A percentile compares a stretch with the other conserved stretches of the same genome.
Conservation (phyloP, 495 filamentous ascomycete genomes). For the Parathielavia appendiculata region DNA sequence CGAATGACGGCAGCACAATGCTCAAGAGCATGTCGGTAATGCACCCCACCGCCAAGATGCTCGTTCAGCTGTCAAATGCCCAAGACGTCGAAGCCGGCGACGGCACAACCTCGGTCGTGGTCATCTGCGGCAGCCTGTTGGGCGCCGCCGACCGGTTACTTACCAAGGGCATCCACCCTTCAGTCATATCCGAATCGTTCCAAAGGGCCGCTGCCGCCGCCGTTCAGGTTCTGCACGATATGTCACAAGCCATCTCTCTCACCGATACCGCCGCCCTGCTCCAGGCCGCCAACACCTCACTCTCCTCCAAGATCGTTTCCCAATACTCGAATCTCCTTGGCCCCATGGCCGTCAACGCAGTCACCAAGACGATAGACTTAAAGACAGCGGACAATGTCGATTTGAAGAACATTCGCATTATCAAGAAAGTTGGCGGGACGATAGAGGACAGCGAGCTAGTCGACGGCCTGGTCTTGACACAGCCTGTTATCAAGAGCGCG, state of each 20-base stretch:
- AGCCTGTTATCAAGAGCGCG: slow-evolving; percentile 87
- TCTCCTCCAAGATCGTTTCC: slow-evolving; percentile 97
- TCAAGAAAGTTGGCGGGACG: slow-evolving; percentile 97
- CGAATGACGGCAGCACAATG: slow-evolving; percentile 99
- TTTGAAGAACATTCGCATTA: slow-evolving; percentile 87
- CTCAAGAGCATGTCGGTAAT: slow-evolving; percentile 96
- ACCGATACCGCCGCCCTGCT: slow-evolving; percentile 83
- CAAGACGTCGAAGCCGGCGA: slow-evolving; percentile 98
- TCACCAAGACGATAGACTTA: slow-evolving; percentile 88
- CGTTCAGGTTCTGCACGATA: slow-evolving; percentile 85
- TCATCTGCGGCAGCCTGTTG: slow-evolving; percentile 90
- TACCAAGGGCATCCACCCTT: slow-evolving; percentile 90
- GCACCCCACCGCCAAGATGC: slow-evolving; percentile 98
- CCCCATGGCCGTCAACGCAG: slow-evolving; percentile 94
- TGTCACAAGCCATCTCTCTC: slow-evolving; percentile 91
- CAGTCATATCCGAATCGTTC: slow-evolving; percentile 95
- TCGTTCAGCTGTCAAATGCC: slow-evolving; percentile 92
- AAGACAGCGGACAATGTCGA: slow-evolving; percentile 96
- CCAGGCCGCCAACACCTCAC: slow-evolving; percentile 92
- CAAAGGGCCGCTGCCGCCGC: slow-evolving; percentile 85
- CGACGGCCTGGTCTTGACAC: slow-evolving; percentile 88
- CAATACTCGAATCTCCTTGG: slow-evolving; percentile 90
- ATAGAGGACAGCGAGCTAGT: slow-evolving; percentile 98
- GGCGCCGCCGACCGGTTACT: slow-evolving; percentile 89
- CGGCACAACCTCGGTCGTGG: slow-evolving; percentile 96